Base-by-base conservation (phyloP, 345 rosid genomes). In the Populus tremula region DNA sequence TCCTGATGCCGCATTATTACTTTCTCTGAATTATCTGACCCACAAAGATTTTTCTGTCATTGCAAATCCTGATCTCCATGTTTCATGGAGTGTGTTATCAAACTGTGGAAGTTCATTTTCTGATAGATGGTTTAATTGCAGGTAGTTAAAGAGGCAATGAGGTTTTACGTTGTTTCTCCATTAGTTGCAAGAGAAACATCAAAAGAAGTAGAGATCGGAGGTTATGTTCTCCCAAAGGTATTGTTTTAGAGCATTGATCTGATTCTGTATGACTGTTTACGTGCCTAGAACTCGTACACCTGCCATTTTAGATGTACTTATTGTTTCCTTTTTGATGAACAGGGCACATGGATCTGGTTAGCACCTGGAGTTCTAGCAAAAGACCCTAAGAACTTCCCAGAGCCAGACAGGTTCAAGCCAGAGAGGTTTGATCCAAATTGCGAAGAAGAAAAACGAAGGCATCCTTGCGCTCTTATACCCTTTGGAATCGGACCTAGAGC, bases 291-390 rank as follows among this genome's bases (percentile, higher is more conserved):
- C 17, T 63, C 33, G 1, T 0, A 23, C 33, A 23, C 33, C 67
- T 10, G 11, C 67, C 13, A 27, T 23, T 63, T 27, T 63, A 31
- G 38, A 16, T 47, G 17, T 43, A 8, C 47, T 49, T 35, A 29
- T 50, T 41, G 8, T 9, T 73, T 63, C 2, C 9, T 2, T 59
- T 65, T 45, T 74, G 27, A 17, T 45, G 72, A 29, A 47, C 85
- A 95, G 96, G 96, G 94, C 17, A 93, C 98, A 59, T 95, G 98
- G 98, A 96, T 92, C 27, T 95, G 98, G 98, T 78, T 92, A 81
- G 99, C 99, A 3, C 86, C 78, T 49, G 97, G 97, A 68, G 99
- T 92, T 82, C 86, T 89, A 13, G 94, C 96, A 70, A 93, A 92
- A 75, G 99, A 95, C 80, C 97, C 98, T 1, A 88, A 84, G 80